Evolutionary conservation across 108 stramenopile species (phyloP), one percentile per base, ranked within the genome.

Genomic region (Cyclotella atomus): DNA sequence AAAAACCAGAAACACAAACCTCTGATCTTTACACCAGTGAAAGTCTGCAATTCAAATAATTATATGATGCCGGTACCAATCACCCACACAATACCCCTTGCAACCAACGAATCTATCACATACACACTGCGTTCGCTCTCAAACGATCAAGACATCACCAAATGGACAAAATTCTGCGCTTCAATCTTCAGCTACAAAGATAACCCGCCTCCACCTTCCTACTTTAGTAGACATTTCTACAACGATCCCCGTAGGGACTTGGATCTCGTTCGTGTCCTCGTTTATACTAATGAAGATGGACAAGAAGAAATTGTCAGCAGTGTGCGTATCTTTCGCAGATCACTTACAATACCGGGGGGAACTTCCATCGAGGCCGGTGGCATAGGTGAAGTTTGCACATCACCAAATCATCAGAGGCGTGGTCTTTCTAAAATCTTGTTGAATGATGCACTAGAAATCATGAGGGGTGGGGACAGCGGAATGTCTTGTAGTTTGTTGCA

Each of bases 351-450:
- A 7, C 79, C 78, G 56, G 5, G 47, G 9, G 29, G 17, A 49
- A 30, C 29, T 32, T 20, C 28, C 34, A 55, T 84, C 1, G 59
- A 47, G 36, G 87, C 78, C 36, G 92, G 89, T 24, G 92, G 89
- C 2, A 89, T 90, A 29, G 92, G 92, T 20, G 92, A 93, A 82
- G 92, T 93, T 0, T 90, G 92, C 54, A 93, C 92, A 0, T 49
- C 33, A 25, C 66, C 64, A 1, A 12, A 61, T 36, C 87, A 93
- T 70, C 87, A 84, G 38, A 68, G 85, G 12, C 70, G 85, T 12
- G 88, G 88, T 19, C 27, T 93, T 28, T 88, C 88, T 16, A 86
- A 77, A 62, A 27, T 68, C 2, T 65, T 93, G 9, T 62, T 93
- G 10, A 53, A 75, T 20, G 75, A 88, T 82, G 88, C 85, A 10